These are phyloP conservation scores for Millerago galiae DNA, from an alignment of 805 yeast genomes.

Conservation along the genomic window DNA sequence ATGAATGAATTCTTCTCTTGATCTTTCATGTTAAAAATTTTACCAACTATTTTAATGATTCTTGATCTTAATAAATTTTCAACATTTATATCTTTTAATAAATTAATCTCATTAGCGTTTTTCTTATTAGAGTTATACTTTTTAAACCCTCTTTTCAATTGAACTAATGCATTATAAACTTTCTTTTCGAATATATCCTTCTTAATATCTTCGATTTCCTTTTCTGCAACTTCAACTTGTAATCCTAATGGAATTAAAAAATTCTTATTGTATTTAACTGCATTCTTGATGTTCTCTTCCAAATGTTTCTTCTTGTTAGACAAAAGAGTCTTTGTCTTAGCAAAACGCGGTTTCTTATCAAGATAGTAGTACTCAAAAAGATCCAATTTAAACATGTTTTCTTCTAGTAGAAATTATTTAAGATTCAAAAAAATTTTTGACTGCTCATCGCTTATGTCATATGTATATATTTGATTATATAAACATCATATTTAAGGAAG, in stretches of 20 bases:
- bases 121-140: slow-evolving; percentile 13
- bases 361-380: slow-evolving; percentile 8
- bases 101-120: slow-evolving; percentile 10
- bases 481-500: no score
- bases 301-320: slow-evolving; percentile 7
- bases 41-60: slow-evolving; percentile 14
- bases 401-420: no score
- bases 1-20: slow-evolving; percentile 13
- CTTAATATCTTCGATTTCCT: slow-evolving; percentile 40
- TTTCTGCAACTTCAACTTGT: slow-evolving; percentile 34
- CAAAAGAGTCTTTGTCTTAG: slow-evolving; percentile 6
- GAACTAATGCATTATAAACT: slow-evolving; percentile 37
- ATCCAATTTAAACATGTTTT: slow-evolving; percentile 9
- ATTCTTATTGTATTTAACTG: slow-evolving; percentile 6
- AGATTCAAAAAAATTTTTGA: no score
- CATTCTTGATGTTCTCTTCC: slow-evolving; percentile 4
- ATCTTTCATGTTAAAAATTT: slow-evolving; percentile 11
- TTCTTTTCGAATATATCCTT: slow-evolving; percentile 41
- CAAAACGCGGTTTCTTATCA: slow-evolving; percentile 6
- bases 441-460: no score
- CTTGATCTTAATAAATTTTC: slow-evolving; percentile 20
- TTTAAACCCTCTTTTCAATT: slow-evolving; percentile 33
- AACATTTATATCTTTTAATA: slow-evolving; percentile 20
- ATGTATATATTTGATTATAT: no score
- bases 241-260: slow-evolving; percentile 10